A percentile compares a stretch with the other conserved stretches of the same genome.
Conservation (phyloP, 352 stramenopile genomes). For the Phytopythium litorale region DNA sequence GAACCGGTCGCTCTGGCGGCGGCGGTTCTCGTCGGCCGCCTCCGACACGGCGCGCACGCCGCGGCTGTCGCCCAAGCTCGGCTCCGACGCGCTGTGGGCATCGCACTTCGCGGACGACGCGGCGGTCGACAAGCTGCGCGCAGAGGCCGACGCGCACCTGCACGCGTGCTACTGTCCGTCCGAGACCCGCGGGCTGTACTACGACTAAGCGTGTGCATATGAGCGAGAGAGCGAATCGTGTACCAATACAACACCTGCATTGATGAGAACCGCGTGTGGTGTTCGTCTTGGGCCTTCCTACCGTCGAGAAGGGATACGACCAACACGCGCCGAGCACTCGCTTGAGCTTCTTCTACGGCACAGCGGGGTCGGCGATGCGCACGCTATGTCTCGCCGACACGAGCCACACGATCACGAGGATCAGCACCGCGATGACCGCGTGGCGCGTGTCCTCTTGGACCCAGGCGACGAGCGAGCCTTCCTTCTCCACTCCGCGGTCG, state of each 20-base stretch:
- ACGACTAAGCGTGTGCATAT: slow-evolving; percentile 3
- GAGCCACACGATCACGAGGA: slow-evolving; percentile 63
- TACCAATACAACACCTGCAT: slow-evolving; percentile 5
- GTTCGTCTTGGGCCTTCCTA: slow-evolving; percentile 3
- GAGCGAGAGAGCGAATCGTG: neutral
- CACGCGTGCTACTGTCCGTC: neutral
- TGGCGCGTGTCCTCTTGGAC: slow-evolving; percentile 66
- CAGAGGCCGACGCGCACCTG: neutral
- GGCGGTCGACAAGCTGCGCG: neutral
- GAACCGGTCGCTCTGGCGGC: slow-evolving; percentile 24
- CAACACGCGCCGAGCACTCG: neutral
- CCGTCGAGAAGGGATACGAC: slow-evolving; percentile 1
- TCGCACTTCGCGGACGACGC: slow-evolving; percentile 4
- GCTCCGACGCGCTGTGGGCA: slow-evolving; percentile 38
- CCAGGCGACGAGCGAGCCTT: slow-evolving; percentile 67
- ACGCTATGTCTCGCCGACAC: slow-evolving; percentile 31
- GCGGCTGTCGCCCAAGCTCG: slow-evolving; percentile 28
- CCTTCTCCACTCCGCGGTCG: slow-evolving; percentile 38
- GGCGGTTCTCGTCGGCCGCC: slow-evolving; percentile 15
- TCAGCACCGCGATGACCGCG: slow-evolving; percentile 44
- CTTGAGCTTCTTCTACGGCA: slow-evolving; percentile 9
- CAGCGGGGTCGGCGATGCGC: slow-evolving; percentile 8
- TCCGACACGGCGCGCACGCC: slow-evolving; percentile 3
- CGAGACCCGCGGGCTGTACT: neutral
- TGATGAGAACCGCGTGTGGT: neutral